A percentile compares a stretch with the other conserved stretches of the same genome.
Conservation (phyloP, 2,329 filamentous ascomycete genomes). For the Colletotrichum magnum region DNA sequence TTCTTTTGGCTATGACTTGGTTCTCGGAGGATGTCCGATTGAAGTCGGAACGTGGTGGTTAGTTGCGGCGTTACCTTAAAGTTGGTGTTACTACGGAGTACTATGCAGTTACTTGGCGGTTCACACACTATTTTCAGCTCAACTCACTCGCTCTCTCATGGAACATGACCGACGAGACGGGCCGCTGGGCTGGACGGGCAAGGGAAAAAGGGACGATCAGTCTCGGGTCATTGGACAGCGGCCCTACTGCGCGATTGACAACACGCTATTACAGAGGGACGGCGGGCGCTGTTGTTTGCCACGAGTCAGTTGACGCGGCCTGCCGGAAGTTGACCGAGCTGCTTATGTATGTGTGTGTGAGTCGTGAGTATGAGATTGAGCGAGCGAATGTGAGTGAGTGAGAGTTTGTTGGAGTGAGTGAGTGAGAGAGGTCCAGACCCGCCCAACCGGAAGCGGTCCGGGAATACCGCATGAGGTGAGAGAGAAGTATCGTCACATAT, state of each 20-base stretch:
- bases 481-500: background rate
- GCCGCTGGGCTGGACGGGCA: background rate
- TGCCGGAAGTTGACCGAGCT: slow-evolving; percentile 41
- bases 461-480: background rate
- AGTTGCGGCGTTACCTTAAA: background rate
- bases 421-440: background rate
- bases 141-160: background rate
- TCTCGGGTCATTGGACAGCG: slow-evolving; percentile 24
- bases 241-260: background rate
- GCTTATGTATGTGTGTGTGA: background rate
- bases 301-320: slow-evolving; percentile 32
- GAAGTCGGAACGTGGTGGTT: background rate
- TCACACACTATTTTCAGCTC: slow-evolving; percentile 22
- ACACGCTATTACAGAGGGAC: background rate
- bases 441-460: slow-evolving; percentile 14
- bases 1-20: slow-evolving; percentile 4
- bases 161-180: slow-evolving; percentile 31
- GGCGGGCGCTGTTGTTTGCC: slow-evolving; percentile 5
- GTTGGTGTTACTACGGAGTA: background rate
- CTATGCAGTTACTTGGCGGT: too few relatives aligned
- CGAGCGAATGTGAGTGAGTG: slow-evolving; percentile 14
- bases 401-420: background rate
- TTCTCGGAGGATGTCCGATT: slow-evolving; percentile 19
- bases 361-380: slow-evolving; percentile 4
- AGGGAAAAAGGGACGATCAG: slow-evolving; percentile 7